Evolutionary conservation across 805 yeast genomes (phyloP).

Genomic region (Kazachstania bromeliacearum): DNA sequence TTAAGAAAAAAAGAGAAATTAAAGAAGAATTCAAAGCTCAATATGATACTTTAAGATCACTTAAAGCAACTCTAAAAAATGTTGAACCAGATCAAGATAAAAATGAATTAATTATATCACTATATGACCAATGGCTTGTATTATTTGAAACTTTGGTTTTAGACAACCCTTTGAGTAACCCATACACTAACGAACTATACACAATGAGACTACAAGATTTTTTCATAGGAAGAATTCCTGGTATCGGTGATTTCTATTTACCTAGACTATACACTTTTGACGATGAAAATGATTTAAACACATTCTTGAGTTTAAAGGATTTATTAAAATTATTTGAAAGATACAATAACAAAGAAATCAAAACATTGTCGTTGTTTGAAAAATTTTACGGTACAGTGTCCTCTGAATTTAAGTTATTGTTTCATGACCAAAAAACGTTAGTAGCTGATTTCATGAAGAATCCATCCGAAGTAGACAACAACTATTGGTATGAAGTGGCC

Average conservation of each 20-base stretch:
- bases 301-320: slow-evolving; percentile 12
- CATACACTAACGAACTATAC: slow-evolving; percentile 21
- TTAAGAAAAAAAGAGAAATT: slow-evolving; percentile 13
- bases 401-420: slow-evolving; percentile 19
- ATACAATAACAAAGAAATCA: slow-evolving; percentile 19
- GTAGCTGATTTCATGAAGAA: slow-evolving; percentile 11
- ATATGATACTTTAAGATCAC: slow-evolving; percentile 13
- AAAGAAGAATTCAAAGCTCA: slow-evolving; percentile 18
- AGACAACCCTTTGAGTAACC: slow-evolving; percentile 24
- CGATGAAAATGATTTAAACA: not conserved
- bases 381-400: slow-evolving; percentile 18
- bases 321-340: slow-evolving; percentile 14
- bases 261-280: slow-evolving; percentile 17
- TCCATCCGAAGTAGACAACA: slow-evolving; percentile 4
- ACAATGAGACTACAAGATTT: slow-evolving; percentile 25
- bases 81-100: slow-evolving; percentile 9
- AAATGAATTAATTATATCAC: slow-evolving; percentile 6
- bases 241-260: slow-evolving; percentile 27
- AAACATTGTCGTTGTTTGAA: slow-evolving; percentile 16
- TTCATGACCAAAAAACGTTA: slow-evolving; percentile 20
- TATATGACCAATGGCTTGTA: slow-evolving; percentile 21
- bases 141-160: slow-evolving; percentile 18
- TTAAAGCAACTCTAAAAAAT: slow-evolving; percentile 13
- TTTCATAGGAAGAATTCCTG: slow-evolving; percentile 24
- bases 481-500: slow-evolving; percentile 27